Evolutionary conservation across 805 yeast species (phyloP).

Genomic region (baker's yeast (Saccharomyces cerevisiae)): DNA sequence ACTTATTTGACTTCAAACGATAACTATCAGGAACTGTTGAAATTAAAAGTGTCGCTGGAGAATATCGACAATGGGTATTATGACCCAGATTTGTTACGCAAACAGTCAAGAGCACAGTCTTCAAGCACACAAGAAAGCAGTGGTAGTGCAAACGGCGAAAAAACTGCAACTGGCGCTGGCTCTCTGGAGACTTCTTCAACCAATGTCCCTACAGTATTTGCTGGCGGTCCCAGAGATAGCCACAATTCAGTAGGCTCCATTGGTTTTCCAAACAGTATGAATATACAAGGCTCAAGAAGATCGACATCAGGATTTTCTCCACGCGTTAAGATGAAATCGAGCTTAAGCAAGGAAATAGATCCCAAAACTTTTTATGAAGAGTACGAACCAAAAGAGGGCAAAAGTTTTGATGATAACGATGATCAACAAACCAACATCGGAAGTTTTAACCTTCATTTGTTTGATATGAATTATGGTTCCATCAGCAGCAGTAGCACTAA

Average conservation of each 20-base stretch:
- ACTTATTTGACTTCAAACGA: slow-evolving; percentile 22
- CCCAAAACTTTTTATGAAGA: background rate
- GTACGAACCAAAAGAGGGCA: background rate
- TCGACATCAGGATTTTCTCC: slow-evolving; percentile 3
- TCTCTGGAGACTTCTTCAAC: background rate
- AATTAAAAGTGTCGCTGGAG: slow-evolving; percentile 47
- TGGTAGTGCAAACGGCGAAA: slow-evolving; percentile 13
- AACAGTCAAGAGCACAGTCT: slow-evolving; percentile 33
- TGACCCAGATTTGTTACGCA: slow-evolving; percentile 46
- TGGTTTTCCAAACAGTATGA: slow-evolving; percentile 9
- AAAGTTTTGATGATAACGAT: background rate
- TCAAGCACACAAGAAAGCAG: slow-evolving; percentile 20
- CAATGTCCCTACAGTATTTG: slow-evolving; percentile 16
- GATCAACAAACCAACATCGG: background rate
- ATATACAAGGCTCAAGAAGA: background rate
- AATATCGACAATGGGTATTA: slow-evolving; percentile 60
- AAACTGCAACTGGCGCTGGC: background rate
- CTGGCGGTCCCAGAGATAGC: slow-evolving; percentile 23
- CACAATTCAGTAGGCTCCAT: slow-evolving; percentile 19
- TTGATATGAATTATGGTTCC: background rate
- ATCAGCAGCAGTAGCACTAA: slow-evolving; percentile 4
- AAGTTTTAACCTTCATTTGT: background rate
- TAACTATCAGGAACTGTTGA: slow-evolving; percentile 34
- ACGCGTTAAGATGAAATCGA: slow-evolving; percentile 15
- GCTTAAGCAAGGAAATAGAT: slow-evolving; percentile 19